Percentiles rank a stretch among this genome's conserved stretches.
Evolutionary conservation across 345 rosid genomes (phyloP).

Genomic region (Hypericum perforatum): DNA sequence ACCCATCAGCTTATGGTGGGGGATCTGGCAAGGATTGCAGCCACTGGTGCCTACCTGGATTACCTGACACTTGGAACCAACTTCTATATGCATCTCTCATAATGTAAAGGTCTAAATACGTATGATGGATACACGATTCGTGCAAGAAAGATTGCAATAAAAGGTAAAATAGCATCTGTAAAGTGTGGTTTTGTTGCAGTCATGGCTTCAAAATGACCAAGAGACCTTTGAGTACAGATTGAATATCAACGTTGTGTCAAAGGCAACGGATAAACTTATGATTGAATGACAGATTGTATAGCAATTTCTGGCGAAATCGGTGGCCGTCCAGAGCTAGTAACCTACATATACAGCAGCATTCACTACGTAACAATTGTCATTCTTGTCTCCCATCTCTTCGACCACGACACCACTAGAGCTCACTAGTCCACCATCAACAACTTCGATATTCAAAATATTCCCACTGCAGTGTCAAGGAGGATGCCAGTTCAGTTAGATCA

Average conservation of each 20-base stretch:
- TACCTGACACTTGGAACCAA: conserved; percentile 96
- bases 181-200: conserved; percentile 22
- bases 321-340: conserved; percentile 30
- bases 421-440: conserved; percentile 79
- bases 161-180: conserved; percentile 25
- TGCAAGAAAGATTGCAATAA: background rate
- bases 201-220: conserved; percentile 3
- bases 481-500: background rate
- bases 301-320: background rate
- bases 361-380: conserved; percentile 78
- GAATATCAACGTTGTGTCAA: background rate
- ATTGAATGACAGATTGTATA: too few species aligned
- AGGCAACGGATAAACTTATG: too few species aligned
- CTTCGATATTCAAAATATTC: conserved; percentile 49
- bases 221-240: background rate
- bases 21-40: conserved; percentile 68
- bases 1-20: conserved; percentile 59
- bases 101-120: conserved; percentile 22
- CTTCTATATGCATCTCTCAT: conserved; percentile 74
- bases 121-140: background rate
- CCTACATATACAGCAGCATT: conserved; percentile 81
- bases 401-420: conserved; percentile 74
- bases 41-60: conserved; percentile 95
- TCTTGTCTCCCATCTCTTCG: conserved; percentile 90
- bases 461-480: conserved; percentile 35